Evolutionary conservation across 805 yeast genomes (phyloP), one percentile per base, ranked within the genome.

Genomic region (Candida koratica): DNA sequence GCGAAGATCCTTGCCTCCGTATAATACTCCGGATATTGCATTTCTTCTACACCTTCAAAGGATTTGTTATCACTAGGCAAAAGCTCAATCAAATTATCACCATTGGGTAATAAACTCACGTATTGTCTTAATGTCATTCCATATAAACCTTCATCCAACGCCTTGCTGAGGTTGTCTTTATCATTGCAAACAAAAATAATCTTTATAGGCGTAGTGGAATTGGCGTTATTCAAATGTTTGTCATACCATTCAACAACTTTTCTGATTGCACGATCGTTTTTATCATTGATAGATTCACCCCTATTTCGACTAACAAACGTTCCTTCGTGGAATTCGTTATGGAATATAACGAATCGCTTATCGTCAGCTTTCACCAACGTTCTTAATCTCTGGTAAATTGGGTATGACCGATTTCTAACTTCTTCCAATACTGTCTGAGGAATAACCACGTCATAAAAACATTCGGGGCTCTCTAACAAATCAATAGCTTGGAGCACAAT

Each of bases 341-440:
- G 97, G 60, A 85, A 93, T 2, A 93, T 93, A 24, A 84, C 76
- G 52, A 88, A 86, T 42, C 97, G 69, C 59, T 93, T 93, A 25
- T 75, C 84, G 36, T 80, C 86, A 29, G 75, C 69, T 48, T 84
- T 81, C 19, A 85, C 79, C 13, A 93, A 64, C 2, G 84, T 75
- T 51, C 97, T 73, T 32, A 90, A 60, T 54, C 98, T 73, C 50
- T 84, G 79, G 56, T 89, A 93, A 13, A 90, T 80, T 4, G 98
- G 96, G 52, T 80, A 77, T 34, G 95, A 85, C 52, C 81, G 71
- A 55, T 87, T 87, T 45, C 86, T 77, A 7, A 90, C 96, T 58
- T 93, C 97, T 48, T 94, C 97, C 23, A 93, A 67, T 2, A 87
- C 97, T 5, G 95, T 84, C 56, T 93, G 98, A 1, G 97, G 96